Base-by-base conservation (phyloP, 768 basidiomycete genomes). In the Phlebiopsis flavidoalba region DNA sequence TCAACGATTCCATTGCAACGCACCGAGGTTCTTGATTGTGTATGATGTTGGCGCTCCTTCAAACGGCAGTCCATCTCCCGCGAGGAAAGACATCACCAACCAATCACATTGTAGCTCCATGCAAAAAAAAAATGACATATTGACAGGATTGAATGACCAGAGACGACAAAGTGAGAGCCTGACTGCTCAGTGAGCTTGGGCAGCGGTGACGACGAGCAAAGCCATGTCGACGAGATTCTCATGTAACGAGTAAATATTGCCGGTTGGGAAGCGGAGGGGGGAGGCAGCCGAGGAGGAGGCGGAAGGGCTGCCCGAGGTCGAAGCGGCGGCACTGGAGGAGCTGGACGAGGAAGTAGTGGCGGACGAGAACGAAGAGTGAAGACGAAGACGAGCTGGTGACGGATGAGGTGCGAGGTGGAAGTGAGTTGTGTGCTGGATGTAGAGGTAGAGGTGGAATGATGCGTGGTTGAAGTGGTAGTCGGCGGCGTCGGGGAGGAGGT, bases 401-500 rank as follows among this genome's bases (percentile, higher is more conserved):
- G 17, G 22, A 22, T 24, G 61, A 31, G 26, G 50, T 35, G 37
- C n/a, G 45, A 55, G 47, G 22, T 57, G 14, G 56, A 50, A 33
- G 59, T 24, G 31, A 1, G 21, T n/a, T 6, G 17, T 37, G 17
- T 37, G 5, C 46, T 31, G 26, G 47, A 50, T n/a, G 50, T 31
- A 19, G 45, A 51, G 12, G 3, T 11, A 51, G 40, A 55, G 46
- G 22, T 57, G 59, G 24, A 51, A 50, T 19, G 49, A 22, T 22
- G 12, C 24, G 46, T 19, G 48, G 69, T 64, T 21, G 73, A 58
- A 33, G 55, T 37, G 5, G 55, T n/a, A 10, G 57, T 43, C 46
- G 48, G 57, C 11, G 47, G 57, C 14, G 57, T 6, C 4, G 57
- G 24, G 4, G 57, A 22, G 17, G 57, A 7, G 26, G 57, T 35